These are phyloP conservation scores for Trichosporon sp. DNA, from an alignment of 1,284 basidiomycete genomes.

Conservation along the genomic window DNA sequence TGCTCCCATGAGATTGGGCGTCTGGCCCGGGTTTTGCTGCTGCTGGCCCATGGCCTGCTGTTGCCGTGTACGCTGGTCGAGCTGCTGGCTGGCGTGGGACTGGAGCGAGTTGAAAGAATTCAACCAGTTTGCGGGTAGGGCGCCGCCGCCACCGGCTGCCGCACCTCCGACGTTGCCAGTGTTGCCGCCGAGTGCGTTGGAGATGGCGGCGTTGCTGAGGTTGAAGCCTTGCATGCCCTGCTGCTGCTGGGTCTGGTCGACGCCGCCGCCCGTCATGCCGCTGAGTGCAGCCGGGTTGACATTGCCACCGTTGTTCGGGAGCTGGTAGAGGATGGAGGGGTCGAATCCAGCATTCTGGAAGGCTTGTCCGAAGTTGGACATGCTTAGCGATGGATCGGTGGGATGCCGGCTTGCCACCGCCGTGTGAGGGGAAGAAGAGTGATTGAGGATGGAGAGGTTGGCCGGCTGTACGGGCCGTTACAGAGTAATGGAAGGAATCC, in stretches of 20 bases:
- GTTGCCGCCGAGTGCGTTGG: not conserved
- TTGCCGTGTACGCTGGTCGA: constrained; percentile 8
- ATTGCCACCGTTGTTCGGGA: constrained; percentile 9
- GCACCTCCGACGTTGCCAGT: not conserved
- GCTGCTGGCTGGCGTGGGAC: constrained; percentile 12
- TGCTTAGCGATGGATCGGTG: constrained; percentile 13
- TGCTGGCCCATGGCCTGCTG: not conserved
- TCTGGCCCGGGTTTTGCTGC: constrained; percentile 3
- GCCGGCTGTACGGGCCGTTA: not conserved
- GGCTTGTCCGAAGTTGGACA: constrained; percentile 23
- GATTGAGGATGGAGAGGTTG: not conserved
- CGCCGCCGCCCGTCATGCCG: constrained; percentile 5
- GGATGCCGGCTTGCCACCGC: not conserved
- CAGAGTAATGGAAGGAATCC: not conserved
- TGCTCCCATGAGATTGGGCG: constrained; percentile 6
- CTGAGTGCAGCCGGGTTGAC: constrained; percentile 6
- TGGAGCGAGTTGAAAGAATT: constrained; percentile 17
- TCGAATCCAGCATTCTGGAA: constrained; percentile 19
- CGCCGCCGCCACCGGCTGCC: not conserved
- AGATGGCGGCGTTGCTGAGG: constrained; percentile 8
- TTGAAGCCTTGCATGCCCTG: constrained; percentile 14
- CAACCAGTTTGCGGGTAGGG: constrained; percentile 15
- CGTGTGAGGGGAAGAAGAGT: not conserved
- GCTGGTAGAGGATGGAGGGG: constrained; percentile 18
- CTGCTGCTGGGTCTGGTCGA: constrained; percentile 11